phyloP scores from a whole-genome alignment of 139 green algal genomes.

The Chlamydomonas sphaeroides region DNA sequence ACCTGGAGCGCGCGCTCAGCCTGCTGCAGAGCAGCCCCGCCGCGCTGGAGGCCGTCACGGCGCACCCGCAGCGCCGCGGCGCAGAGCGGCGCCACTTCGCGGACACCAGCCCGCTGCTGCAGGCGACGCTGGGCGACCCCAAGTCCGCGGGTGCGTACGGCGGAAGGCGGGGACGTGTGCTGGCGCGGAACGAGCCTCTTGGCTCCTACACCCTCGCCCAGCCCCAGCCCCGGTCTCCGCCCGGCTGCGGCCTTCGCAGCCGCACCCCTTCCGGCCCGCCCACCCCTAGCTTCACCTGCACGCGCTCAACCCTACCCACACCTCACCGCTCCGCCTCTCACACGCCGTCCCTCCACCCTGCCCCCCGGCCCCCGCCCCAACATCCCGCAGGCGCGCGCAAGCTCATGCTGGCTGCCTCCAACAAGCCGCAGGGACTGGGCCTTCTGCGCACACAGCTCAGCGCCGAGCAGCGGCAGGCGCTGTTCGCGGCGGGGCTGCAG shows the following conservation, averaged over 20 bases:
- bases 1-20: constrained; percentile 58
- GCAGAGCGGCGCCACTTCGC: constrained; percentile 33
- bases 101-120: constrained; percentile 23
- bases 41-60: constrained; percentile 51
- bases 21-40: constrained; percentile 54
- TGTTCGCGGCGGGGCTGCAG: constrained; percentile 31
- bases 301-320: too few relatives aligned
- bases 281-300: too few relatives aligned
- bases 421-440: background rate
- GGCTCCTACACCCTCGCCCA: too few relatives aligned
- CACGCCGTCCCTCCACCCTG: background rate
- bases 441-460: constrained; percentile 18
- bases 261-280: too few relatives aligned
- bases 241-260: too few relatives aligned
- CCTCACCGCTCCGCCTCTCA: too few relatives aligned
- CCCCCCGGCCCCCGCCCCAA: background rate
- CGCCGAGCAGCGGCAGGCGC: background rate
- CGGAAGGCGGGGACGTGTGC: too few relatives aligned
- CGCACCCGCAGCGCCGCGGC: constrained; percentile 42
- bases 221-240: too few relatives aligned
- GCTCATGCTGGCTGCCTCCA: constrained; percentile 4
- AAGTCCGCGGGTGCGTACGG: constrained; percentile 1
- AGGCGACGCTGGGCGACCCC: constrained; percentile 21
- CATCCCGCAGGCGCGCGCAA: constrained; percentile 12
- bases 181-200: too few relatives aligned